phyloP scores from a whole-genome alignment of 805 yeast genomes.

The Hanseniaspora jakobsenii region DNA sequence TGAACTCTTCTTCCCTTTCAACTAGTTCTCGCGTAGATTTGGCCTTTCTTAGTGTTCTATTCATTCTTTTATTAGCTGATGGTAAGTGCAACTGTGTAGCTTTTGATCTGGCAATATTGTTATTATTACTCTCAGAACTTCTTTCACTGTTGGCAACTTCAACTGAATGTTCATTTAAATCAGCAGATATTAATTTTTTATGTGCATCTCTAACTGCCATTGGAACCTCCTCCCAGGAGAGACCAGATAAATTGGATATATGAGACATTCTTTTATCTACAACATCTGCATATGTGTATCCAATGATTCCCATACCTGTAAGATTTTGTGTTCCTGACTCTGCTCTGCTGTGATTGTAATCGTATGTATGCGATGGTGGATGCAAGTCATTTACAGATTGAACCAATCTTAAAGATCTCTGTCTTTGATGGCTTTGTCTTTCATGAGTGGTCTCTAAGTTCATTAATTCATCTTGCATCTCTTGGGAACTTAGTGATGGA shows the following conservation, averaged over 20 bases:
- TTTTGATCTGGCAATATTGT: too few species aligned
- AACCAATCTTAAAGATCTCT: slow-evolving; percentile 12
- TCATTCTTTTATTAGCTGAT: too few species aligned
- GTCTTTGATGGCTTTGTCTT: slow-evolving; percentile 14
- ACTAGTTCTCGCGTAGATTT: slow-evolving; percentile 54
- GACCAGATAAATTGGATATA: slow-evolving; percentile 10
- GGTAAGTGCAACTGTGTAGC: too few species aligned
- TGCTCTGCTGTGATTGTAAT: neutral
- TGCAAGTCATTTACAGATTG: slow-evolving; percentile 14
- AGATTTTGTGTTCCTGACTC: neutral
- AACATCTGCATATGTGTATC: slow-evolving; percentile 14
- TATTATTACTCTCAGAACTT: neutral
- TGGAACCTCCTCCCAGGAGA: slow-evolving; percentile 14
- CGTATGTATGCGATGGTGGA: neutral
- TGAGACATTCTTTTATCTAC: slow-evolving; percentile 15
- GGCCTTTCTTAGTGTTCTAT: slow-evolving; percentile 11
- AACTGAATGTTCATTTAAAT: neutral
- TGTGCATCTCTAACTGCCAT: slow-evolving; percentile 14
- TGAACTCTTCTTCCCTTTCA: slow-evolving; percentile 45
- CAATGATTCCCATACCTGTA: slow-evolving; percentile 13
- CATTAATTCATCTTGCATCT: slow-evolving; percentile 2
- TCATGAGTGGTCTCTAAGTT: slow-evolving; percentile 3
- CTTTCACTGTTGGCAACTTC: too few species aligned
- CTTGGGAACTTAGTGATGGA: slow-evolving; percentile 5
- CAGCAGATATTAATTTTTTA: slow-evolving; percentile 7